Evolutionary conservation across 2,329 filamentous ascomycete species (phyloP).

Genomic region (Metarhizium album): DNA sequence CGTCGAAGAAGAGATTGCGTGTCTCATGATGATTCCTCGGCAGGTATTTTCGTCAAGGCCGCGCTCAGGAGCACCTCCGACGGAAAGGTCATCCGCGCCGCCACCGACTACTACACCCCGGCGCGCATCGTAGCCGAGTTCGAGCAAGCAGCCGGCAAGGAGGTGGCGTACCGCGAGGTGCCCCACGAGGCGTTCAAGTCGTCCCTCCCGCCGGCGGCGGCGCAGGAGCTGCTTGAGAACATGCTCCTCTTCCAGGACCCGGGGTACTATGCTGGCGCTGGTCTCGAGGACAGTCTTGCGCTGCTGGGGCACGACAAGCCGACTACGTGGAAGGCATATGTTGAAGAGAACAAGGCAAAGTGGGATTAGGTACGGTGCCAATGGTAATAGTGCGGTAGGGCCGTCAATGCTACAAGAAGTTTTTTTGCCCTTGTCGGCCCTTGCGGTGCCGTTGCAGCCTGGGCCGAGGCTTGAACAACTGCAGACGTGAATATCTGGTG

Average conservation of each 20-base stretch:
- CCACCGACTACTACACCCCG: slow-evolving; percentile 25
- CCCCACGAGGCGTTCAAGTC: slow-evolving; percentile 24
- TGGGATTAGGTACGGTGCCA: slow-evolving; percentile 11
- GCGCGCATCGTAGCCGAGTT: slow-evolving; percentile 23
- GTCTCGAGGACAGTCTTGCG: slow-evolving; percentile 19
- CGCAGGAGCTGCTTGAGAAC: slow-evolving; percentile 30
- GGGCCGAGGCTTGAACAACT: no score
- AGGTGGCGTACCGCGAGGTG: slow-evolving; percentile 19
- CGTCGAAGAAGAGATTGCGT: no score
- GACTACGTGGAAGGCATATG: slow-evolving; percentile 27
- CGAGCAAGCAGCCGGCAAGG: slow-evolving; percentile 23
- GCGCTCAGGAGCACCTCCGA: slow-evolving; percentile 20
- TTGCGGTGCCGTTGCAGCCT: no score
- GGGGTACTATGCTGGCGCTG: slow-evolving; percentile 28
- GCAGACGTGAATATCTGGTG: no score
- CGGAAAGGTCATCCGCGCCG: slow-evolving; percentile 25
- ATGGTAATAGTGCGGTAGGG: no score
- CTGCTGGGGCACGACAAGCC: slow-evolving; percentile 25
- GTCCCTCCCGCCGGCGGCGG: slow-evolving; percentile 17
- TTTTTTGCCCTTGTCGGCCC: no score
- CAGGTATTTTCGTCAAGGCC: slow-evolving; percentile 24
- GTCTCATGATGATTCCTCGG: background rate
- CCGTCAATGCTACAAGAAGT: no score
- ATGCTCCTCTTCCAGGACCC: slow-evolving; percentile 29
- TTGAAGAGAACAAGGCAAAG: slow-evolving; percentile 19